These are phyloP conservation scores for Thermothielavioides terrestris DNA, from an alignment of 495 filamentous ascomycete species.

Conservation along the genomic window DNA sequence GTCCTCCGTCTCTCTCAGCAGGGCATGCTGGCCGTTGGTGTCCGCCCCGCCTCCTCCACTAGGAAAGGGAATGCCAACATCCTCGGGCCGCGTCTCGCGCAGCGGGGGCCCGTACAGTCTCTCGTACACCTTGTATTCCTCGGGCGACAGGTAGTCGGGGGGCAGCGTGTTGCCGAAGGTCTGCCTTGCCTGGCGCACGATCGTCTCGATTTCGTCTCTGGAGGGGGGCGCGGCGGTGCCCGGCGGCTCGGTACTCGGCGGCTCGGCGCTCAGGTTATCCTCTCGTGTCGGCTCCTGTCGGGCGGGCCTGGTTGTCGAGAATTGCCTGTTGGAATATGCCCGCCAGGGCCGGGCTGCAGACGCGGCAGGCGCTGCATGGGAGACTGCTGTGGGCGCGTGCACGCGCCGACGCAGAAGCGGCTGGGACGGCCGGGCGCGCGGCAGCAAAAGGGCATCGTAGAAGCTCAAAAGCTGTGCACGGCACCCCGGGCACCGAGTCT, in stretches of 20 bases:
- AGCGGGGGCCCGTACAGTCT: slow-evolving; percentile 68
- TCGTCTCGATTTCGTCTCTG: slow-evolving; percentile 44
- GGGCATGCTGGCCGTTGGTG: slow-evolving; percentile 16
- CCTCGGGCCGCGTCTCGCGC: slow-evolving; percentile 46
- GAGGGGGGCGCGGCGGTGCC: slow-evolving; percentile 3
- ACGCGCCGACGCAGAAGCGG: slow-evolving; percentile 14
- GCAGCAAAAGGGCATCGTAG: slow-evolving; percentile 33
- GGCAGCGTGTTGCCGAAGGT: slow-evolving; percentile 73
- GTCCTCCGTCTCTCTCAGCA: slow-evolving; percentile 50
- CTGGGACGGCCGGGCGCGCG: slow-evolving; percentile 11
- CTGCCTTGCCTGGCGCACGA: slow-evolving; percentile 61
- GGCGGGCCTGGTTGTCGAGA: slow-evolving; percentile 29
- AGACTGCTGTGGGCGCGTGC: slow-evolving; percentile 7
- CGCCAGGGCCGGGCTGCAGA: slow-evolving; percentile 13
- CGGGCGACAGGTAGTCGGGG: slow-evolving; percentile 55
- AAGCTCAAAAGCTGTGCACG: slow-evolving; percentile 39
- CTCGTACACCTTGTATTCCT: slow-evolving; percentile 69
- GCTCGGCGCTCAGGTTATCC: no score
- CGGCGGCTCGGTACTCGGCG: neutral
- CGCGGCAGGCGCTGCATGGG: slow-evolving; percentile 3
- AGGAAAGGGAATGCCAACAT: slow-evolving; percentile 42
- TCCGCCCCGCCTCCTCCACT: slow-evolving; percentile 18
- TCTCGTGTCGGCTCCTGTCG: slow-evolving; percentile 16
- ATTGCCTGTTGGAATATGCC: slow-evolving; percentile 22
- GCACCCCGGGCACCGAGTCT: slow-evolving; percentile 42